A percentile compares a stretch with the other conserved stretches of the same genome.
phyloP scores from a whole-genome alignment of 2,329 filamentous ascomycete species.

The Aspergillus aculeatus region DNA sequence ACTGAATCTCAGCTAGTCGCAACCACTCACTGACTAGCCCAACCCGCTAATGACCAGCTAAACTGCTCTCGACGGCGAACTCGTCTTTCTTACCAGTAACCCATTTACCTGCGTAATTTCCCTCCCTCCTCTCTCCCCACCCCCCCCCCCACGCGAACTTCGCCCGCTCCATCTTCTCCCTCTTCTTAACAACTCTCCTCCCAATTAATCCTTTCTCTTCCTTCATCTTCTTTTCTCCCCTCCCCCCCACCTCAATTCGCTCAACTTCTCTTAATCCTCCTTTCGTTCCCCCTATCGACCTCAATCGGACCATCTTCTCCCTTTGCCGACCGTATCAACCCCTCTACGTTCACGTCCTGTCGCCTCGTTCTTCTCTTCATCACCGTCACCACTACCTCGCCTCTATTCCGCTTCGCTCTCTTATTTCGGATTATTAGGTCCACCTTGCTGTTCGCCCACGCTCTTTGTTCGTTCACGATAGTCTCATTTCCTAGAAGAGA shows the following conservation, averaged over 20 bases:
- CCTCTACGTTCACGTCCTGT: conserved; percentile 3
- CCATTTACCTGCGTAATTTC: conserved; percentile 14
- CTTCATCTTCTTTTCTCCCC: conserved; percentile 1
- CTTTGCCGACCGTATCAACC: conserved; percentile 13
- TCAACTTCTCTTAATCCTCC: conserved; percentile 12
- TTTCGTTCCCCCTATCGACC: conserved; percentile 1
- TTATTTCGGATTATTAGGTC: not conserved
- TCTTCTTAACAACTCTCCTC: conserved; percentile 3
- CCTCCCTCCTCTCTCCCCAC: not conserved
- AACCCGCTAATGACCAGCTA: not conserved
- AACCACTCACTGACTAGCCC: not conserved
- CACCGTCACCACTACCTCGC: conserved; percentile 9
- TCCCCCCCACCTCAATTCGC: not conserved
- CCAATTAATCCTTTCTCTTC: conserved; percentile 13
- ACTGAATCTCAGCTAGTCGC: not conserved
- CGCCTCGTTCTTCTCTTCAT: conserved; percentile 6
- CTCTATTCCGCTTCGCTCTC: not conserved
- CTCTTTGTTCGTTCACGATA: not conserved
- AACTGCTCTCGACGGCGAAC: conserved; percentile 5
- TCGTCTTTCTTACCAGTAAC: conserved; percentile 3
- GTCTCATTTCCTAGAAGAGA: not conserved
- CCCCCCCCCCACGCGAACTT: conserved; percentile 12
- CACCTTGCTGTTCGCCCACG: not conserved
- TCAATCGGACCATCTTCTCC: not conserved
- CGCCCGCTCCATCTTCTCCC: conserved; percentile 21